phyloP scores from a whole-genome alignment of 805 yeast species.

The Dipodascus geniculatus region DNA sequence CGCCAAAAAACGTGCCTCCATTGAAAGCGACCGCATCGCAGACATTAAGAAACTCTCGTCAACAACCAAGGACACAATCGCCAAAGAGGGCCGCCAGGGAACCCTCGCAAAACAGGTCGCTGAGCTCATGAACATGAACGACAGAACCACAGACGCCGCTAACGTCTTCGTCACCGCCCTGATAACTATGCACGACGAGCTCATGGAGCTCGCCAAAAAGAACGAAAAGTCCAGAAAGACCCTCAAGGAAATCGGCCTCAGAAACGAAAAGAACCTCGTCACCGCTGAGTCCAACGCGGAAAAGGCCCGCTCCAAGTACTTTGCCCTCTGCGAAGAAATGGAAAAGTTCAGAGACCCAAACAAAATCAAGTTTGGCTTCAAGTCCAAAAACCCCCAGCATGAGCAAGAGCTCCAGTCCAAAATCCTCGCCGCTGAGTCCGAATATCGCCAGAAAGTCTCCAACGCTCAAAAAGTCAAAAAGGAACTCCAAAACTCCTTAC shows the following conservation, averaged over 20 bases:
- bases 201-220: constrained; percentile 56
- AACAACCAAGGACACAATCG: constrained; percentile 39
- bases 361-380: constrained; percentile 62
- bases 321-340: constrained; percentile 71
- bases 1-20: constrained; percentile 61
- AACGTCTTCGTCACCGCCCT: constrained; percentile 67
- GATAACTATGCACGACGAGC: constrained; percentile 77
- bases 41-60: constrained; percentile 64
- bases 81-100: constrained; percentile 40
- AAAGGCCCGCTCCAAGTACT: constrained; percentile 73
- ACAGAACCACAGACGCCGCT: constrained; percentile 59
- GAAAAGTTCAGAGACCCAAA: constrained; percentile 76
- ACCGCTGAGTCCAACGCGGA: constrained; percentile 79
- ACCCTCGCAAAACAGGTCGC: constrained; percentile 59
- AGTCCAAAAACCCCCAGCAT: constrained; percentile 64
- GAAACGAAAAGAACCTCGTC: constrained; percentile 70
- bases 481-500: constrained; percentile 55
- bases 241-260: constrained; percentile 69
- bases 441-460: constrained; percentile 68
- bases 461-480: constrained; percentile 62
- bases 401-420: constrained; percentile 81
- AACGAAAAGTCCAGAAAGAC: constrained; percentile 63
- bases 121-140: constrained; percentile 65
- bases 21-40: constrained; percentile 66
- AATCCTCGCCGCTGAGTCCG: constrained; percentile 75